Percentiles rank a stretch among this genome's conserved stretches.
Conservation (phyloP, 352 stramenopile species). For the Blastocystis sp. region DNA sequence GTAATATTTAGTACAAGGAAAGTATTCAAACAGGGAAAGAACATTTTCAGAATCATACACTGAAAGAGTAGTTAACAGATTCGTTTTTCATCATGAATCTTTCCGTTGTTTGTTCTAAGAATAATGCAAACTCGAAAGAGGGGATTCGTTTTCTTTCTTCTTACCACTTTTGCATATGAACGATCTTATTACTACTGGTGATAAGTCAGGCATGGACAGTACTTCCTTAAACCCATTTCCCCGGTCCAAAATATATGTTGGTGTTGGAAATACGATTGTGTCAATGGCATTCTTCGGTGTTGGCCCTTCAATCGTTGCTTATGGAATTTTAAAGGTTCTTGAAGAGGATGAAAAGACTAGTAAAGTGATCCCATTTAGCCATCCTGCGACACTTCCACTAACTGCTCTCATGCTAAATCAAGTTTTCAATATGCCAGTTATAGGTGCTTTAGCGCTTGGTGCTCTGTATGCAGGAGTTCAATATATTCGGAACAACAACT, state of each 20-base stretch:
- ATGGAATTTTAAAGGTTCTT: neutral
- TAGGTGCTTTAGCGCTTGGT: neutral
- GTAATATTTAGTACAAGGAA: slow-evolving; percentile 40
- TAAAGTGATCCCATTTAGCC: slow-evolving; percentile 37
- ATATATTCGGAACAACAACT: neutral
- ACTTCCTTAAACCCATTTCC: neutral
- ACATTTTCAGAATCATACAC: neutral
- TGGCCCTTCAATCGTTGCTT: slow-evolving; percentile 1
- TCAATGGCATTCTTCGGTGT: slow-evolving; percentile 47
- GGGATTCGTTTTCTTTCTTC: neutral
- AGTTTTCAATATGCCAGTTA: neutral
- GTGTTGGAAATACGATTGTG: slow-evolving; percentile 33
- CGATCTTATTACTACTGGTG: neutral
- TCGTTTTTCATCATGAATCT: neutral
- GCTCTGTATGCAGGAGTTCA: neutral
- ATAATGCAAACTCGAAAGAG: neutral
- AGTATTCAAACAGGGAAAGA: slow-evolving; percentile 16
- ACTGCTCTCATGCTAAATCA: slow-evolving; percentile 9
- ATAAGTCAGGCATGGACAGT: neutral
- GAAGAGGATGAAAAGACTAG: slow-evolving; percentile 21
- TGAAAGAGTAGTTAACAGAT: neutral
- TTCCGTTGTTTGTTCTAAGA: slow-evolving; percentile 52
- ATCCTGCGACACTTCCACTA: slow-evolving; percentile 10
- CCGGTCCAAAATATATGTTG: slow-evolving; percentile 40
- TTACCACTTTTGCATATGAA: neutral